phyloP scores from a whole-genome alignment of 2,329 filamentous ascomycete species.

The Colletotrichum sojae region DNA sequence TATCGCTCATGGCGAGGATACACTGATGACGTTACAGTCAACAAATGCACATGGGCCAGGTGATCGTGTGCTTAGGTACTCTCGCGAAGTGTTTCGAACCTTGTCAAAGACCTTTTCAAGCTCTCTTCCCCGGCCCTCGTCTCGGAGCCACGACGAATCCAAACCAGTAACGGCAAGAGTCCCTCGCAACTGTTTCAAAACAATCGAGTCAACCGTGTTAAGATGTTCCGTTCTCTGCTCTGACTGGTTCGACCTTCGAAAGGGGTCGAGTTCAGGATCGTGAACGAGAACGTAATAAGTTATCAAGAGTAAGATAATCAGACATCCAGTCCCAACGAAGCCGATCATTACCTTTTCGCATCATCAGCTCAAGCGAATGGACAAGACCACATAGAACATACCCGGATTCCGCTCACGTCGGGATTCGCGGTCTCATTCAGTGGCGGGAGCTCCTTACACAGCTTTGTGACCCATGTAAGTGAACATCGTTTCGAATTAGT shows the following conservation, averaged over 20 bases:
- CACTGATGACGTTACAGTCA: not conserved
- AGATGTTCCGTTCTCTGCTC: not conserved
- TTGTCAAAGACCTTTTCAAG: not conserved
- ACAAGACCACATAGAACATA: not conserved
- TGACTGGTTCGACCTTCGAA: not conserved
- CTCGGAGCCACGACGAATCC: too few species aligned
- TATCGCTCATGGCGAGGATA: not conserved
- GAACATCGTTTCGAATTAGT: too few species aligned
- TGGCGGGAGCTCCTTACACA: too few species aligned
- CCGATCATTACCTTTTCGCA: not conserved
- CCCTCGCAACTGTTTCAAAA: not conserved
- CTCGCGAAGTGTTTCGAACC: not conserved
- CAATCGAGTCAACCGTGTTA: not conserved
- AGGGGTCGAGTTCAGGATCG: not conserved
- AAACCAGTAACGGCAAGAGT: not conserved
- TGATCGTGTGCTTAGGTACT: too few species aligned
- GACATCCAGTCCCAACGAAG: slow-evolving; percentile 1
- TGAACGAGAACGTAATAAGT: not conserved
- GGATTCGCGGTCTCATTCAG: not conserved
- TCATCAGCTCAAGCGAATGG: not conserved
- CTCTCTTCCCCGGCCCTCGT: not conserved
- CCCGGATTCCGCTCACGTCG: slow-evolving; percentile 1
- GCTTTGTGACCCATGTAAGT: too few species aligned
- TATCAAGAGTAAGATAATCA: not conserved
- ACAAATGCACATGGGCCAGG: too few species aligned